Base-by-base conservation (phyloP, 208 protist genomes). In the Borovskyia barvae region DNA sequence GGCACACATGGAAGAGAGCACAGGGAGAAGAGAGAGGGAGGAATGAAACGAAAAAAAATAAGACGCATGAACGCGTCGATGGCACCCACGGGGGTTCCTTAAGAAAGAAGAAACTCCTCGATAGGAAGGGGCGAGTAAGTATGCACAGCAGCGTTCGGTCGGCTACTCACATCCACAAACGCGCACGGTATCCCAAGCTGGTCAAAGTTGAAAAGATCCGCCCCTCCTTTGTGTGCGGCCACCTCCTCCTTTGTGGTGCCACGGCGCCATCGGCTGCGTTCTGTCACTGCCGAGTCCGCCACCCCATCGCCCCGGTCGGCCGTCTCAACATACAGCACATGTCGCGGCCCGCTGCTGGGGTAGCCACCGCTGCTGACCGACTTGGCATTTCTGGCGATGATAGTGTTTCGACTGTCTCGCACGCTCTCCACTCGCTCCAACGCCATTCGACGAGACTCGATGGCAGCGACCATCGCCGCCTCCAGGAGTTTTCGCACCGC, bases 401-500 rank as follows among this genome's bases (percentile, higher is more conserved):
- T 56, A 2, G 50, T 51, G 29, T 85, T 85, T 9, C 66, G 76
- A 33, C 64, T 65, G 51, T 88, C 80, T 11, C 80, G 58, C 40
- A 95, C 82, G 42, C 20, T 74, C 36, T 91, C 81, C 39, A 95
- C 61, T 20, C 71, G 63, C 9, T 72, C 79, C 33, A 93, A 54
- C 3, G 78, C 74, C 29, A 82, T 80, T 19, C 66, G 61, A 5
- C 75, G 72, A 5, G 87, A 78, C 26, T 47, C 52, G 33, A 91
- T 43, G 40, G 56, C 73, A 32, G 54, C 53, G 20, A 69, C 78
- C 54, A 94, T 81, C 22, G 80, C 81, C 37, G 48, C 54, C 66
- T 94, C 87, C 14, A 95, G 63, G 36, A 95, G 43, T 60, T 80
- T 83, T 5, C 72, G 70, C 48, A 93, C 79, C 33, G 85, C 78